Conservation (phyloP, 192 early-diverging fungal species). For the Globomyces pollinis-pini region DNA sequence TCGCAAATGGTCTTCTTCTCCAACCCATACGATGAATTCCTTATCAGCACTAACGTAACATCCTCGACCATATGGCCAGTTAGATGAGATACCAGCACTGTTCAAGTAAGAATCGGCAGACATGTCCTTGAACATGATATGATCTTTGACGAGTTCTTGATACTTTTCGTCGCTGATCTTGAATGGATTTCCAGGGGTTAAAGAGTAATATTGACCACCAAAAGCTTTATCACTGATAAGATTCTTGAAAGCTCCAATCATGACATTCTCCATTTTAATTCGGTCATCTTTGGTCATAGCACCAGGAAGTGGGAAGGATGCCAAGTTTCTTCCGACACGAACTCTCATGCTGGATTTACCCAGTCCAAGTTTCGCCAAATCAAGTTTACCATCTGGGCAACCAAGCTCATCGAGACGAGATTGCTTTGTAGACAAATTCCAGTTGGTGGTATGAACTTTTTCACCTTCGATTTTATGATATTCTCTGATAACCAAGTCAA, state of each 20-base stretch:
- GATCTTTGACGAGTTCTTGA: conserved; percentile 1
- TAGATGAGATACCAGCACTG: conserved; percentile 4
- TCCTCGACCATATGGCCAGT: conserved; percentile 7
- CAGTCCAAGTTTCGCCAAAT: conserved; percentile 7
- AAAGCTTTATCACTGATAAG: not conserved
- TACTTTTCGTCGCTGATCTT: conserved; percentile 3
- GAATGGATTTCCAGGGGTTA: conserved; percentile 2
- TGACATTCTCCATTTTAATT: conserved; percentile 9
- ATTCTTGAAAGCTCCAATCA: conserved; percentile 5
- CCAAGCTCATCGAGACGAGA: not conserved
- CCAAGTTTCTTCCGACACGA: not conserved
- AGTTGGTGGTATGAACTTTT: conserved; percentile 1
- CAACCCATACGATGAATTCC: conserved; percentile 12
- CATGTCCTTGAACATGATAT: conserved; percentile 16
- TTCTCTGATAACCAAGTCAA: conserved; percentile 7
- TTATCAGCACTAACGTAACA: conserved; percentile 1
- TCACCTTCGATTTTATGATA: conserved; percentile 12
- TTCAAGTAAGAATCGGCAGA: not conserved
- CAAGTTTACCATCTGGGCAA: not conserved
- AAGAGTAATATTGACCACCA: conserved; percentile 7
- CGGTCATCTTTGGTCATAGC: conserved; percentile 7
- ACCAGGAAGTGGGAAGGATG: not conserved
- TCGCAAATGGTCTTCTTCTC: conserved; percentile 10
- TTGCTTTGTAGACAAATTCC: not conserved
- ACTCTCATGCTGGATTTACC: conserved; percentile 8